phyloP scores from a whole-genome alignment of 257 asterid species.

The Solanum pinnatisectum region DNA sequence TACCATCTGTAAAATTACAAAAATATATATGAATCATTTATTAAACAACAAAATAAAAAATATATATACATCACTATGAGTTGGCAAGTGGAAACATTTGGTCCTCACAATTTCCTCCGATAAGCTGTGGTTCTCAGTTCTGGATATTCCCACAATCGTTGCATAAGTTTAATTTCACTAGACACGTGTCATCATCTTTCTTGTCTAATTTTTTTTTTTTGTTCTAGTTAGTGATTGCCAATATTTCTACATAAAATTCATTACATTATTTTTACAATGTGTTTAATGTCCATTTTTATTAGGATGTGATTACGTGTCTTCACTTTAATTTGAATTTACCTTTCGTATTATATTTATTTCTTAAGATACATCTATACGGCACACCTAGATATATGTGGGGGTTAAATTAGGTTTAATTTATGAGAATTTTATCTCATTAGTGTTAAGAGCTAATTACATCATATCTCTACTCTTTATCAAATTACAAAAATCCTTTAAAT shows the following conservation, averaged over 20 bases:
- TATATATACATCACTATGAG: too few relatives aligned
- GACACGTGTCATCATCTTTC: background rate
- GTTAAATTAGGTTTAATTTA: background rate
- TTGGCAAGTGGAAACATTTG: background rate
- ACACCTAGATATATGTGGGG: too few relatives aligned
- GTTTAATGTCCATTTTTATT: background rate
- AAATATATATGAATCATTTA: too few relatives aligned
- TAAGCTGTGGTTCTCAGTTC: background rate
- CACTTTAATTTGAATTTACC: background rate
- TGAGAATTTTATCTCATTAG: too few relatives aligned
- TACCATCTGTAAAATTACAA: too few relatives aligned
- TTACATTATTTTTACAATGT: background rate
- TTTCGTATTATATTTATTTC: too few relatives aligned
- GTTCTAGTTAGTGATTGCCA: background rate
- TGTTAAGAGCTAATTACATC: too few relatives aligned
- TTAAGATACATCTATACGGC: fast-evolving
- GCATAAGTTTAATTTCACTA: background rate
- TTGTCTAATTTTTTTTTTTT: background rate
- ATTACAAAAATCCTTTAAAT: too few relatives aligned
- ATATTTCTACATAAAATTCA: background rate
- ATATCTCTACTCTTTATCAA: fast-evolving
- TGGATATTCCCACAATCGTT: background rate
- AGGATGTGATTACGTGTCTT: background rate
- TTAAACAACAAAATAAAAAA: too few relatives aligned
- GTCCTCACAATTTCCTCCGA: background rate